Percentiles rank a stretch among this genome's conserved stretches.
These are phyloP conservation scores for Tanacetum coccineum DNA, from an alignment of 129 eudicot genomes.

Conservation along the genomic window DNA sequence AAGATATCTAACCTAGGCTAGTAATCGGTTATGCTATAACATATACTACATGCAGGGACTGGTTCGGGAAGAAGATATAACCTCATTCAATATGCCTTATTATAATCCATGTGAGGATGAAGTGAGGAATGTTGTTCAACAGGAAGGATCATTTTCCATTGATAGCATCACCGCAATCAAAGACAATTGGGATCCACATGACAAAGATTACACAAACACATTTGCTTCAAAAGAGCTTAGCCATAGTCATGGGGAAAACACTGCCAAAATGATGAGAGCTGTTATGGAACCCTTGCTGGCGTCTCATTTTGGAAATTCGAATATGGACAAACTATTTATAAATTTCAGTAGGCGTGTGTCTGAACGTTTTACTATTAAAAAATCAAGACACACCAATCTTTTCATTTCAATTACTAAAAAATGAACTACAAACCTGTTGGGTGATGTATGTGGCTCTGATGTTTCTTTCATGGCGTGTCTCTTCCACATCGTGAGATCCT, in stretches of 20 bases:
- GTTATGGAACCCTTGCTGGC: constrained; percentile 25
- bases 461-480: too few species aligned
- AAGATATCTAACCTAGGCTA: background rate
- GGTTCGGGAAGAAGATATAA: constrained; percentile 14
- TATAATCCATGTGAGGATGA: constrained; percentile 32
- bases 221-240: background rate
- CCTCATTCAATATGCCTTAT: constrained; percentile 33
- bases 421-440: background rate
- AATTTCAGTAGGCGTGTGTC: constrained; percentile 14
- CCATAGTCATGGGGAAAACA: background rate
- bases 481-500: too few species aligned
- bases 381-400: constrained; percentile 11
- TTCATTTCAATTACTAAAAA: constrained; percentile 28
- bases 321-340: constrained; percentile 22
- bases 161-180: constrained; percentile 12
- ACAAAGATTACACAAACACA: constrained; percentile 11
- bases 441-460: constrained; percentile 5
- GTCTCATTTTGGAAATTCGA: constrained; percentile 31
- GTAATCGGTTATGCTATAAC: background rate
- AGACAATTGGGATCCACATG: constrained; percentile 11
- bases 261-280: constrained; percentile 30
- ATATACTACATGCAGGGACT: constrained; percentile 29
- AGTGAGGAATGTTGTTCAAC: constrained; percentile 15
- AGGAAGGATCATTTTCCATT: constrained; percentile 30
- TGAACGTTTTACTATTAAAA: background rate